phyloP scores from a whole-genome alignment of 1,284 basidiomycete genomes.

The Moesziomyces globuligerus region DNA sequence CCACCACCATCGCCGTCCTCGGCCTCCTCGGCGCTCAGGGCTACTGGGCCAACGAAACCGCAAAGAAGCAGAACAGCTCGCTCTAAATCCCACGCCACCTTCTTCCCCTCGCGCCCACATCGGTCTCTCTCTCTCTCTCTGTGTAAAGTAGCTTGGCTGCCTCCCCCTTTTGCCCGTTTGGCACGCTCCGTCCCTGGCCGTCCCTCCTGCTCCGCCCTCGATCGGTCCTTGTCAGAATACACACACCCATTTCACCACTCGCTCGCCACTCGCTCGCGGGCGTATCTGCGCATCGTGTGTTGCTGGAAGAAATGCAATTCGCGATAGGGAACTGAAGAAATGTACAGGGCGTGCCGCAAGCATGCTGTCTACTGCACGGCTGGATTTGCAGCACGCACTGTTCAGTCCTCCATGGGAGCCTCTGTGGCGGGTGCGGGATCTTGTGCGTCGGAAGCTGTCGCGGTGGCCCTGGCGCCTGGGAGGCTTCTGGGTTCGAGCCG shows the following conservation, averaged over 20 bases:
- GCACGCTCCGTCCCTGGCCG: background rate
- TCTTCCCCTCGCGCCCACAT: background rate
- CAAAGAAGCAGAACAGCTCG: slow-evolving; percentile 47
- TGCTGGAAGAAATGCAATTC: slow-evolving; percentile 1
- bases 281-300: background rate
- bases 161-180: background rate
- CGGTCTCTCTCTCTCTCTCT: background rate
- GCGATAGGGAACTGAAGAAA: no score
- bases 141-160: slow-evolving; percentile 17
- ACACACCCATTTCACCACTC: slow-evolving; percentile 9
- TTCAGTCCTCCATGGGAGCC: slow-evolving; percentile 50
- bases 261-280: no score
- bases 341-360: no score
- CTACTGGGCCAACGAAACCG: slow-evolving; percentile 55
- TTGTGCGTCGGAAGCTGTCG: slow-evolving; percentile 1
- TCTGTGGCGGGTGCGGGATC: slow-evolving; percentile 13
- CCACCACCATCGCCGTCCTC: slow-evolving; percentile 56
- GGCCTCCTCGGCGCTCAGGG: slow-evolving; percentile 59
- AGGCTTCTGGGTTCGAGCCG: slow-evolving; percentile 42
- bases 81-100: slow-evolving; percentile 9
- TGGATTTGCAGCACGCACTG: no score
- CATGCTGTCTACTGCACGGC: no score
- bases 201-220: background rate
- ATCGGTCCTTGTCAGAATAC: no score
- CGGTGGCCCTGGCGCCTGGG: slow-evolving; percentile 24